A percentile compares a stretch with the other conserved stretches of the same genome.
Evolutionary conservation across 169 alveolate genomes (phyloP).

Genomic region (Plasmodium chabaudi): DNA sequence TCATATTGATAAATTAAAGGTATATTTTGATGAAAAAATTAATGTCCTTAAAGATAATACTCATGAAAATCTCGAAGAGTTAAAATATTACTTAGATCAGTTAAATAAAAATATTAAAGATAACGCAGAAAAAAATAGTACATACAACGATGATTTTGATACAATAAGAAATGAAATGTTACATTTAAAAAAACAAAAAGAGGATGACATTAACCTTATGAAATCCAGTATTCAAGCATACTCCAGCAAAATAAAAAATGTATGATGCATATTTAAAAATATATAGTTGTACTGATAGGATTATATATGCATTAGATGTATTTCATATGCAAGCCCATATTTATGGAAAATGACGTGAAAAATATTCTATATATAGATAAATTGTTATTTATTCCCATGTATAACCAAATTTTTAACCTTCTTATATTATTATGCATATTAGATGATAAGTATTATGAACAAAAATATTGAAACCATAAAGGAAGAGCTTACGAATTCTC

Average conservation of each 20-base stretch:
- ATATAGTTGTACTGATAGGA: background rate
- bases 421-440: background rate
- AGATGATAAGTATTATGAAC: conserved; percentile 64
- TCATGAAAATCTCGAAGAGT: conserved; percentile 66
- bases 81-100: conserved; percentile 69
- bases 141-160: conserved; percentile 32
- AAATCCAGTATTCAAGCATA: conserved; percentile 63
- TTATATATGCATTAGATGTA: background rate
- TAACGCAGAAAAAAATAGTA: conserved; percentile 22
- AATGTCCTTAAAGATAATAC: conserved; percentile 69
- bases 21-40: conserved; percentile 74
- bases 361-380: background rate
- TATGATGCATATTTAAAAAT: conserved; percentile 3
- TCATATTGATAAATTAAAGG: conserved; percentile 61
- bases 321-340: background rate
- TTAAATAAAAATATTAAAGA: conserved; percentile 59
- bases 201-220: conserved; percentile 53
- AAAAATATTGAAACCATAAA: conserved; percentile 37
- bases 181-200: conserved; percentile 62
- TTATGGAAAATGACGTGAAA: background rate
- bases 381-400: background rate
- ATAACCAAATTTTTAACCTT: no score
- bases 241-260: conserved; percentile 53
- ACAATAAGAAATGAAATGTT: conserved; percentile 28
- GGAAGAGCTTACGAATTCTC: conserved; percentile 41